These are phyloP conservation scores for Nakataea oryzae DNA, from an alignment of 2,329 filamentous ascomycete species.

Conservation along the genomic window DNA sequence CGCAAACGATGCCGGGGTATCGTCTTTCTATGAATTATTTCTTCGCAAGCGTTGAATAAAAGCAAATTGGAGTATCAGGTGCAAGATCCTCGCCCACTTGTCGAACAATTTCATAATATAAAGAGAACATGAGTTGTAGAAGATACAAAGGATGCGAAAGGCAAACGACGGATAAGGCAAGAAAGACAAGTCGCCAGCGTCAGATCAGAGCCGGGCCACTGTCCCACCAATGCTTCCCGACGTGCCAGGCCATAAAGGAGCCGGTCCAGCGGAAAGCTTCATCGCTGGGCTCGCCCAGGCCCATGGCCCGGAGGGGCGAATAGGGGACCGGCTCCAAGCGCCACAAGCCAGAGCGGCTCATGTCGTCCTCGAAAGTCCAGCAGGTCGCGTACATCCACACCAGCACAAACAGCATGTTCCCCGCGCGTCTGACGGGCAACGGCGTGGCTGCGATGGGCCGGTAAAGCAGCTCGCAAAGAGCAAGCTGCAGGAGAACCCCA, in stretches of 20 bases:
- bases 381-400: slow-evolving; percentile 61
- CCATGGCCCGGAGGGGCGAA: slow-evolving; percentile 57
- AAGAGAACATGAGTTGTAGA: too few species aligned
- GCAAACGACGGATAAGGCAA: background rate
- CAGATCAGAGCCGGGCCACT: slow-evolving; percentile 14
- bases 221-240: slow-evolving; percentile 53
- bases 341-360: slow-evolving; percentile 65
- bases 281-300: slow-evolving; percentile 50
- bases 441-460: slow-evolving; percentile 2
- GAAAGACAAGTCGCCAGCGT: background rate
- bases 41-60: background rate
- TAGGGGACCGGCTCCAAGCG: slow-evolving; percentile 73
- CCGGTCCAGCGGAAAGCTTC: slow-evolving; percentile 58
- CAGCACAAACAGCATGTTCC: slow-evolving; percentile 52
- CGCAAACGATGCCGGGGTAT: background rate
- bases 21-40: background rate
- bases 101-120: too few species aligned
- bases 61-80: background rate
- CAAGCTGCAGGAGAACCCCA: slow-evolving; percentile 52
- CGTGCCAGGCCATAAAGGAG: slow-evolving; percentile 43
- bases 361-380: slow-evolving; percentile 62
- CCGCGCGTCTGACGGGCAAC: slow-evolving; percentile 30
- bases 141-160: background rate
- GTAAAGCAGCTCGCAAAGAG: slow-evolving; percentile 16
- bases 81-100: too few species aligned